phyloP scores from a whole-genome alignment of 192 early-diverging fungal genomes.

The Coemansia reversa region DNA sequence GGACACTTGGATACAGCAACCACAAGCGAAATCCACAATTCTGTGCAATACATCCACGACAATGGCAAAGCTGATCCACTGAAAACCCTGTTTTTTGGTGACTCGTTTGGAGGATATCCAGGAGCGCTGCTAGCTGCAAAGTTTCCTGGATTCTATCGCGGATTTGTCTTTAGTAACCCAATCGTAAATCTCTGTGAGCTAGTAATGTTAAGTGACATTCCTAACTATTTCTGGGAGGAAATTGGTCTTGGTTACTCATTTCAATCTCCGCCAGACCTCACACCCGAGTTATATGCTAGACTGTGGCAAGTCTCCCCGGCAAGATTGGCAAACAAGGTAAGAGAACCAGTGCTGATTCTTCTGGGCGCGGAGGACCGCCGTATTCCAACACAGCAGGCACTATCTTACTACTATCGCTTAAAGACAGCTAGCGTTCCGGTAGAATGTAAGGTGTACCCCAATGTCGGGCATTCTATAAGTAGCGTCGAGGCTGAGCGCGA shows the following conservation, averaged over 20 bases:
- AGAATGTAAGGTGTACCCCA: slow-evolving; percentile 58
- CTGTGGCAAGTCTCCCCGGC: slow-evolving; percentile 65
- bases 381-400: slow-evolving; percentile 67
- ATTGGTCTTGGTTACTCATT: slow-evolving; percentile 60
- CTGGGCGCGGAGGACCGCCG: slow-evolving; percentile 69
- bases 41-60: slow-evolving; percentile 34
- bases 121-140: slow-evolving; percentile 58
- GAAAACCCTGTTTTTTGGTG: slow-evolving; percentile 64
- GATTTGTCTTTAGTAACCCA: slow-evolving; percentile 69
- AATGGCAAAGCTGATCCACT: slow-evolving; percentile 49
- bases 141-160: slow-evolving; percentile 63
- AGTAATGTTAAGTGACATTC: slow-evolving; percentile 63
- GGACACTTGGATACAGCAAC: slow-evolving; percentile 68
- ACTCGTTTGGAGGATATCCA: slow-evolving; percentile 72
- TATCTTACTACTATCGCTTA: slow-evolving; percentile 44
- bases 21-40: slow-evolving; percentile 62
- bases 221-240: slow-evolving; percentile 74
- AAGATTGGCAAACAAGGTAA: slow-evolving; percentile 55
- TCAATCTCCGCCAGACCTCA: slow-evolving; percentile 55
- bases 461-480: slow-evolving; percentile 62
- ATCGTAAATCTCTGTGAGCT: slow-evolving; percentile 66
- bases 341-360: slow-evolving; percentile 64
- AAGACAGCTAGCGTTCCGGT: slow-evolving; percentile 42
- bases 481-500: slow-evolving; percentile 62
- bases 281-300: slow-evolving; percentile 57